phyloP scores from a whole-genome alignment of 2,329 filamentous ascomycete genomes.

The Fusarium sp. region DNA sequence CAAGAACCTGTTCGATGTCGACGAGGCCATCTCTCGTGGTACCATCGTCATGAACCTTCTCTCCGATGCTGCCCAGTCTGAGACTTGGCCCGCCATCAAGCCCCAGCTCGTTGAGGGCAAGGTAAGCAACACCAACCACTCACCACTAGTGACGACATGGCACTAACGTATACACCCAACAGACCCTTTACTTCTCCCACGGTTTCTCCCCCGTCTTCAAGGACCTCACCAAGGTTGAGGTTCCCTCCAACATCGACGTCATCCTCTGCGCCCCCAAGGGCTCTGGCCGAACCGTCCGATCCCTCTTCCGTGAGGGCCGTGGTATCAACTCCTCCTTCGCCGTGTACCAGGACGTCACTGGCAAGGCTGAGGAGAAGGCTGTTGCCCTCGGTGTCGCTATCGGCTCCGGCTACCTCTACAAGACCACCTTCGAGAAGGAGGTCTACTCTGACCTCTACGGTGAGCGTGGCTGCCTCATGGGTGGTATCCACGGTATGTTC shows the following conservation, averaged over 20 bases:
- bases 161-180: constrained; percentile 44
- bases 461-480: constrained; percentile 99
- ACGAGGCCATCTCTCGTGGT: constrained; percentile 93
- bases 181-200: constrained; percentile 99
- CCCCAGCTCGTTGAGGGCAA: constrained; percentile 99
- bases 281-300: constrained; percentile 97
- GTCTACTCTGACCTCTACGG: constrained; percentile 99
- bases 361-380: constrained; percentile 98
- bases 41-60: constrained; percentile 99
- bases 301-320: constrained; percentile 98
- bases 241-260: constrained; percentile 95
- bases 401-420: constrained; percentile 98
- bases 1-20: constrained; percentile 99
- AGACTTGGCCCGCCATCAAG: constrained; percentile 99
- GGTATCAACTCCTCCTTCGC: constrained; percentile 99
- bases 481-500: constrained; percentile 99
- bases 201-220: constrained; percentile 99
- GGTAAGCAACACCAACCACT: constrained; percentile 68
- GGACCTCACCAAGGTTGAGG: constrained; percentile 98
- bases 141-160: background rate
- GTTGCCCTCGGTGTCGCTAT: constrained; percentile 96
- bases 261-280: constrained; percentile 99
- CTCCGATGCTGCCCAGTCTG: constrained; percentile 95
- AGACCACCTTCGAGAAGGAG: constrained; percentile 99
- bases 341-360: constrained; percentile 98